Evolutionary conservation across 2,329 filamentous ascomycete genomes (phyloP).

Genomic region (Chaetothyriales sp.): DNA sequence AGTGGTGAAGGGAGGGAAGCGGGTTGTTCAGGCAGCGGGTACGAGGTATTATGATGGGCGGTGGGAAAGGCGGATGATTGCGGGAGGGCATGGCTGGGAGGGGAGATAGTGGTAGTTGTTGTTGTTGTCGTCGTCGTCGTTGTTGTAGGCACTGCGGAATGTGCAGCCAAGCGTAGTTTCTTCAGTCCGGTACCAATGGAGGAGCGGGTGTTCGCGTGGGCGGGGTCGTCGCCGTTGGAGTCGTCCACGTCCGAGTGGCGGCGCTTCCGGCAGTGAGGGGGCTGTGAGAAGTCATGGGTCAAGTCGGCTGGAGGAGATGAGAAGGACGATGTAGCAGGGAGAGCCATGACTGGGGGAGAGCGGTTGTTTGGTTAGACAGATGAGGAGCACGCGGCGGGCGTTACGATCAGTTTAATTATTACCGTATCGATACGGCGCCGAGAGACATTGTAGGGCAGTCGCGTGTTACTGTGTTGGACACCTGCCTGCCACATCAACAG

Average conservation of each 20-base stretch:
- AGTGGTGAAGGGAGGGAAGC: conserved; percentile 1
- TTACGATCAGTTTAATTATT: background rate
- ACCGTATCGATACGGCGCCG: background rate
- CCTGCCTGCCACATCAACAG: background rate
- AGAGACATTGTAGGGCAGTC: background rate
- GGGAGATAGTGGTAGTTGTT: too few relatives aligned
- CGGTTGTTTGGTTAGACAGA: background rate
- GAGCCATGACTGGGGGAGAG: background rate
- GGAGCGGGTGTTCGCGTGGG: conserved; percentile 12
- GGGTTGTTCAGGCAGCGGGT: background rate
- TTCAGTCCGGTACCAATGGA: conserved; percentile 12
- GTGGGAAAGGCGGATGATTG: background rate
- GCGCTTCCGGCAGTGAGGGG: background rate
- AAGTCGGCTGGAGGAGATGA: background rate
- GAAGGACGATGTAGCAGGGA: background rate
- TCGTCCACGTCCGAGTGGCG: background rate
- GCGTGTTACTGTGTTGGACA: background rate
- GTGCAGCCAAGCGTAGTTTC: conserved; percentile 11
- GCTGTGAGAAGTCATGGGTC: background rate
- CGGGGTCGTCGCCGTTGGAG: conserved; percentile 10
- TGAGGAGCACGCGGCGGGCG: background rate
- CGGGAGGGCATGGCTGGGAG: background rate
- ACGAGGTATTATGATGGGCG: background rate
- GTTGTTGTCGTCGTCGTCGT: background rate
- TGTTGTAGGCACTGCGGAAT: background rate